Evolutionary conservation across 164 flowering plant genomes (phyloP).

Genomic region (Macadamia tetraphylla): DNA sequence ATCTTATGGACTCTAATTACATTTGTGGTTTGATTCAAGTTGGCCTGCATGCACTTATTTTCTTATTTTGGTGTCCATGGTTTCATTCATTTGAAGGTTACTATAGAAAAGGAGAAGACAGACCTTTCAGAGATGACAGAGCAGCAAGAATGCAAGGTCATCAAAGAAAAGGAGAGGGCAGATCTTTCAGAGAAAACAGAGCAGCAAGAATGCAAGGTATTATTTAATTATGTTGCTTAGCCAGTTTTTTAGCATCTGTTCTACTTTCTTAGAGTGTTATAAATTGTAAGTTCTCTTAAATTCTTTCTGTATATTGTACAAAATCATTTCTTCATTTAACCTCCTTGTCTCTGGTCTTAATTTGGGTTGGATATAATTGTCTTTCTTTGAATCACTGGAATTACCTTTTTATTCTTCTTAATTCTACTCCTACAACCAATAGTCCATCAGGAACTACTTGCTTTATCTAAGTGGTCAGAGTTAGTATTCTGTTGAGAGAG

Average conservation of each 20-base stretch:
- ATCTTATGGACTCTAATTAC: not conserved
- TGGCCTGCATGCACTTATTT: not conserved
- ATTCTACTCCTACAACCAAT: no score
- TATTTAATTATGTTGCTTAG: not conserved
- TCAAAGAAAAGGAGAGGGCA: slow-evolving; percentile 1
- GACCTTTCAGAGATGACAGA: not conserved
- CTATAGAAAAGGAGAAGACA: slow-evolving; percentile 33
- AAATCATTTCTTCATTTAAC: no score
- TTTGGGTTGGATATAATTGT: no score
- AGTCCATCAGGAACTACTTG: no score
- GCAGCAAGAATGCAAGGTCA: not conserved
- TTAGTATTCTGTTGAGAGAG: no score
- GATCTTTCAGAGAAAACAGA: not conserved
- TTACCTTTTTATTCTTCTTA: no score
- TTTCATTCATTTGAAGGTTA: slow-evolving; percentile 22
- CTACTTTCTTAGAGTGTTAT: not conserved
- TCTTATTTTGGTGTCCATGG: not conserved
- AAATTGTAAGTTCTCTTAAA: no score
- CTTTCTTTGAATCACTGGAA: no score
- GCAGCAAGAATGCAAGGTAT: not conserved
- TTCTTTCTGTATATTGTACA: no score
- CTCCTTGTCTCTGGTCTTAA: no score
- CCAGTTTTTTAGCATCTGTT: not conserved
- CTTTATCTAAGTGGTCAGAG: no score
- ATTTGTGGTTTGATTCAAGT: not conserved